Evolutionary conservation across 257 asterid species (phyloP).

Genomic region (Nicotiana sylvestris): DNA sequence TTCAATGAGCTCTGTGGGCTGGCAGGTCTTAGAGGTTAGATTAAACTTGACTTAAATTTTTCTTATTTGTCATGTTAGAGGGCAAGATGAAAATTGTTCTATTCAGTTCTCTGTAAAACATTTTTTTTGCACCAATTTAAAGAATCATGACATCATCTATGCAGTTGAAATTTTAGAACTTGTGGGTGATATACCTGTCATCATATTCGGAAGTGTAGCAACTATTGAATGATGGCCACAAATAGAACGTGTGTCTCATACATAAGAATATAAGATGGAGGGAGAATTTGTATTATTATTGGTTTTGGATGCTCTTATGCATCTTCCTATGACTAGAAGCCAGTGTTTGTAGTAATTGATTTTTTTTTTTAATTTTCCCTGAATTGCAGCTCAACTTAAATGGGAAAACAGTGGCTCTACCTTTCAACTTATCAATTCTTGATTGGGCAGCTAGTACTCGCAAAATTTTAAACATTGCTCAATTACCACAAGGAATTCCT

Average conservation of each 20-base stretch:
- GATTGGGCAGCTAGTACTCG: conserved; percentile 77
- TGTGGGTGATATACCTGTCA: background rate
- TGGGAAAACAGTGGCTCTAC: conserved; percentile 64
- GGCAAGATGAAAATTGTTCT: no score
- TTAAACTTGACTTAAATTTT: background rate
- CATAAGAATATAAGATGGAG: background rate
- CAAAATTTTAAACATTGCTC: conserved; percentile 45
- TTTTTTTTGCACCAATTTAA: background rate
- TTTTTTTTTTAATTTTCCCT: background rate
- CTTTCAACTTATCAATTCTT: conserved; percentile 65
- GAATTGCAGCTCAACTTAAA: conserved; percentile 48
- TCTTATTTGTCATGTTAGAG: background rate
- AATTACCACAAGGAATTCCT: conserved; percentile 59
- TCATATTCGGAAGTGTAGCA: background rate
- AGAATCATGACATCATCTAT: background rate
- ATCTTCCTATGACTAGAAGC: background rate
- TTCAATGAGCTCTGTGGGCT: background rate
- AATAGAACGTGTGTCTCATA: background rate
- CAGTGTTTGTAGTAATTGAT: background rate
- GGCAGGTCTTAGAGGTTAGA: background rate
- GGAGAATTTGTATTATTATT: background rate
- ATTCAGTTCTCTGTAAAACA: background rate
- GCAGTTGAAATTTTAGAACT: background rate
- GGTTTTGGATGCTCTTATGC: background rate
- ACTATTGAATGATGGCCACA: conserved; percentile 2